These are phyloP conservation scores for Coleophoma eucalyptorum DNA, from an alignment of 2,329 filamentous ascomycete genomes.

Conservation along the genomic window DNA sequence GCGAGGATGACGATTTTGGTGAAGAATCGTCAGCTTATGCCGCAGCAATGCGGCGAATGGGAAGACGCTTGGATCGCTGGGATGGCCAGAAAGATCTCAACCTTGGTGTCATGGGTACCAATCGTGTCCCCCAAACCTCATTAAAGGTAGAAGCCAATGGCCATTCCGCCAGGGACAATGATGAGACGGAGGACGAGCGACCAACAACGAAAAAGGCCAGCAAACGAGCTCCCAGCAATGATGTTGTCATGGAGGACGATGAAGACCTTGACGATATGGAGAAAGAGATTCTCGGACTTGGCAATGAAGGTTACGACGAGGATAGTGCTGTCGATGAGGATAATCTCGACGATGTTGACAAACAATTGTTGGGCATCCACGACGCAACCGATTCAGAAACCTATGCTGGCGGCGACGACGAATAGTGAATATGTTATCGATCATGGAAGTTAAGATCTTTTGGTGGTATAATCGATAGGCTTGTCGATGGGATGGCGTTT, in stretches of 20 bases:
- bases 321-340: constrained; percentile 36
- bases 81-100: constrained; percentile 34
- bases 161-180: constrained; percentile 14
- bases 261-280: constrained; percentile 53
- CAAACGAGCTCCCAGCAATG: constrained; percentile 7
- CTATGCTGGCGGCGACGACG: constrained; percentile 24
- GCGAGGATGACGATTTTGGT: constrained; percentile 70
- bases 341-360: constrained; percentile 42
- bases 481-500: constrained; percentile 1
- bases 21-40: constrained; percentile 68
- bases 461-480: not conserved
- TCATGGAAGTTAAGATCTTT: not conserved
- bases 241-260: constrained; percentile 20
- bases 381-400: constrained; percentile 29
- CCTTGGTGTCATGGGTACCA: constrained; percentile 25
- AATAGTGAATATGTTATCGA: constrained; percentile 9
- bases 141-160: constrained; percentile 12
- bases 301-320: constrained; percentile 38
- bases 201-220: constrained; percentile 27
- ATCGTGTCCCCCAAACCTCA: constrained; percentile 15
- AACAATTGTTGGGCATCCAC: constrained; percentile 26
- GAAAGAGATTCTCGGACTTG: constrained; percentile 45
- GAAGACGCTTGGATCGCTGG: constrained; percentile 69
- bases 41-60: constrained; percentile 59
- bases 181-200: constrained; percentile 30